These are phyloP conservation scores for Pittosporum tobira DNA, from an alignment of 129 eudicot genomes.

Conservation along the genomic window DNA sequence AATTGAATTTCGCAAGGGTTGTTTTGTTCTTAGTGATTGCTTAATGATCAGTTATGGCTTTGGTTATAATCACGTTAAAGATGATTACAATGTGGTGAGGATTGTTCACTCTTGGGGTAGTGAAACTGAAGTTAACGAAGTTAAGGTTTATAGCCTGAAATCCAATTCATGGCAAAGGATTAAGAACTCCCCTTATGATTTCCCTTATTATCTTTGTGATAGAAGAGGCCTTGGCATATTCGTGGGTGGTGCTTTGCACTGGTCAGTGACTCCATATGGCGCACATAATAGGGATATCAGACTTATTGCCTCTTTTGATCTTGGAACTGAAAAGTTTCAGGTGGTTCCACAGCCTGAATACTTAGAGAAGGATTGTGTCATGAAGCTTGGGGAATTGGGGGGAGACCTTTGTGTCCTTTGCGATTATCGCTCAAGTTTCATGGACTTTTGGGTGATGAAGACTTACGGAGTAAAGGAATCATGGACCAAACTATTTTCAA, in stretches of 20 bases:
- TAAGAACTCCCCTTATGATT: not conserved
- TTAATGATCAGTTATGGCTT: constrained; percentile 2
- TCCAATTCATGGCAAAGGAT: constrained; percentile 2
- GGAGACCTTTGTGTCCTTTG: constrained; percentile 1
- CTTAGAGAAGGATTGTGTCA: not conserved
- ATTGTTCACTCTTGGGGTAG: too few species aligned
- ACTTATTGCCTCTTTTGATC: constrained; percentile 4
- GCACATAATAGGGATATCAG: not conserved
- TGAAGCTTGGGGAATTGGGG: not conserved
- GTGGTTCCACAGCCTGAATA: not conserved
- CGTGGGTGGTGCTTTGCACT: constrained; percentile 9
- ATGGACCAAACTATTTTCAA: constrained; percentile 8
- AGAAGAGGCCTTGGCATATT: not conserved
- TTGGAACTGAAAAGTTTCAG: constrained; percentile 1
- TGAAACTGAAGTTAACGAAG: not conserved
- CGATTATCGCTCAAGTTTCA: not conserved
- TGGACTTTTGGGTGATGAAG: constrained; percentile 17
- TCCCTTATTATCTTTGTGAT: not conserved
- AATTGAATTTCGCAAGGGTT: not conserved
- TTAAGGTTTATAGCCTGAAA: not conserved
- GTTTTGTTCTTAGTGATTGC: not conserved
- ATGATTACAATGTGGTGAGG: constrained; percentile 17
- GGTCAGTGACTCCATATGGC: not conserved
- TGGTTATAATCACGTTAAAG: constrained; percentile 14
- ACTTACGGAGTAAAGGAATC: constrained; percentile 7